These are phyloP conservation scores for Scenedesmus sp. DNA, from an alignment of 163 green algal genomes.

Conservation along the genomic window DNA sequence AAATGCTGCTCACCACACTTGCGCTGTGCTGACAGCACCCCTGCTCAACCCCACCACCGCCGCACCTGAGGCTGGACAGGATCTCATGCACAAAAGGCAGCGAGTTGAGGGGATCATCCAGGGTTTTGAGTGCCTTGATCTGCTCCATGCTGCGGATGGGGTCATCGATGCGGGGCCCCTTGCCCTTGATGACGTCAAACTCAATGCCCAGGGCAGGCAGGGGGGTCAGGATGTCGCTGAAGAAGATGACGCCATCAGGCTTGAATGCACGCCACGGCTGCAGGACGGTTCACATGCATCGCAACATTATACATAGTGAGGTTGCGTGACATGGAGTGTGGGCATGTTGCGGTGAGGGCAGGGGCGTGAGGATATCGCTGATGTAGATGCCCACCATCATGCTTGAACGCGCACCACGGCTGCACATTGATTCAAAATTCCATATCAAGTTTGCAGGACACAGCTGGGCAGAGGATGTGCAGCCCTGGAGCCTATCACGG, in stretches of 20 bases:
- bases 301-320: not conserved
- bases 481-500: too few species aligned
- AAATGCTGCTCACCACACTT: not conserved
- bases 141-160: slow-evolving; percentile 79
- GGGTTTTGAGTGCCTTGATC: slow-evolving; percentile 65
- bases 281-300: not conserved
- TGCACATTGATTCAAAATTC: too few species aligned
- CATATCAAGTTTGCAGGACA: too few species aligned
- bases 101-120: slow-evolving; percentile 85
- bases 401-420: too few species aligned
- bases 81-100: slow-evolving; percentile 94
- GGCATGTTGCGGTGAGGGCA: not conserved
- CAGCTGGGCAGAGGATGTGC: too few species aligned
- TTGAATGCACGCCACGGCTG: slow-evolving; percentile 94
- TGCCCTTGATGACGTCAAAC: slow-evolving; percentile 98
- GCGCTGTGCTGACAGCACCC: not conserved
- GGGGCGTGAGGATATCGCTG: not conserved
- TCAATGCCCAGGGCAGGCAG: slow-evolving; percentile 98
- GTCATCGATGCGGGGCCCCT: slow-evolving; percentile 89
- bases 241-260: slow-evolving; percentile 99
- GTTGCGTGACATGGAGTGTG: not conserved
- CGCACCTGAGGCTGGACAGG: slow-evolving; percentile 76
- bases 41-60: not conserved
- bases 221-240: slow-evolving; percentile 99
- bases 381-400: too few species aligned